These are phyloP conservation scores for Pythium sukuiense DNA, from an alignment of 352 stramenopile species.

Conservation along the genomic window DNA sequence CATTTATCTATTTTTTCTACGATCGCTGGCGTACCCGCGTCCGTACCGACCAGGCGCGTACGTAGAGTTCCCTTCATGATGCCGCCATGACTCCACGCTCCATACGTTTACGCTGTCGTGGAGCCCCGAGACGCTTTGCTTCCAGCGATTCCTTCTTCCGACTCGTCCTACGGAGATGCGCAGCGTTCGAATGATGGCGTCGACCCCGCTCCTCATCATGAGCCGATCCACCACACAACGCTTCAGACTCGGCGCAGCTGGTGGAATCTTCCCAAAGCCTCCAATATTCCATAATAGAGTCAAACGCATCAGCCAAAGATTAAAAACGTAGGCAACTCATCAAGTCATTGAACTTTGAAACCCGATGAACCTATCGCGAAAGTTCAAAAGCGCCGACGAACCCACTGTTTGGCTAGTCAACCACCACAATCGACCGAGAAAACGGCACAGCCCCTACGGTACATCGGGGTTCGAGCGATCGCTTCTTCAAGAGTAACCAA, in stretches of 20 bases:
- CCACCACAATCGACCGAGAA: background rate
- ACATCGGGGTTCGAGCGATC: no score
- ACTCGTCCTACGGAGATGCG: background rate
- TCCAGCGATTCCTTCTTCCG: no score
- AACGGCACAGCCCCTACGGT: background rate
- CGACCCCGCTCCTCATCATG: constrained; percentile 1
- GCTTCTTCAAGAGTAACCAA: no score
- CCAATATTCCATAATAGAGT: background rate
- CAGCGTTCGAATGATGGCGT: background rate
- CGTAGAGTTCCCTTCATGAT: background rate
- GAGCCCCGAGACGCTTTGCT: no score
- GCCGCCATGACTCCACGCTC: background rate
- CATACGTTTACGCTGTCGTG: no score
- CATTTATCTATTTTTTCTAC: constrained; percentile 11
- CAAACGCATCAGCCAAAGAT: background rate
- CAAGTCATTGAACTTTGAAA: constrained; percentile 3
- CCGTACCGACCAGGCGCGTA: background rate
- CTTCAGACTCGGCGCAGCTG: background rate
- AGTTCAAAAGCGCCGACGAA: background rate
- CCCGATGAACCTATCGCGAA: background rate
- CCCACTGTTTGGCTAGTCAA: constrained; percentile 1
- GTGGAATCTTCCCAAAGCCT: constrained; percentile 1
- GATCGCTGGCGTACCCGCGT: constrained; percentile 1
- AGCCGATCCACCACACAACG: constrained; percentile 5
- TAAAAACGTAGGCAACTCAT: background rate